Percentiles rank a stretch among this genome's conserved stretches.
These are phyloP conservation scores for Cercospora sojina DNA, from an alignment of 2,329 filamentous ascomycete species.

Conservation along the genomic window DNA sequence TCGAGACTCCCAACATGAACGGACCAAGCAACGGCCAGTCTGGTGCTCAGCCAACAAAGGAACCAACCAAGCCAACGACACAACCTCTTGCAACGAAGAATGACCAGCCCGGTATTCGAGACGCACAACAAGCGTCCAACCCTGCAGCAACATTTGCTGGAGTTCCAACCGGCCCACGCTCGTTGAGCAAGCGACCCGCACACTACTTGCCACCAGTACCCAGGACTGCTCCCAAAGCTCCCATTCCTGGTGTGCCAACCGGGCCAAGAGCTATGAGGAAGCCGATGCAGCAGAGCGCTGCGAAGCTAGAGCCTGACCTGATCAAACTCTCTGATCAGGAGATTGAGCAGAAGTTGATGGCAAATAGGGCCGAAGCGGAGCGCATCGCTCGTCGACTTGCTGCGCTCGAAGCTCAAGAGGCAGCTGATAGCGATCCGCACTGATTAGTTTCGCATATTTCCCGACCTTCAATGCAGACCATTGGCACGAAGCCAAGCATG, in stretches of 20 bases:
- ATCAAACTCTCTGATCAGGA: neutral
- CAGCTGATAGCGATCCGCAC: neutral
- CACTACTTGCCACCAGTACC: neutral
- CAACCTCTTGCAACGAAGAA: neutral
- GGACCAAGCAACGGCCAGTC: neutral
- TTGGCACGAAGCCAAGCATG: neutral
- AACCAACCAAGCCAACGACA: neutral
- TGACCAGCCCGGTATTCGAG: neutral
- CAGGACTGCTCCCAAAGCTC: neutral
- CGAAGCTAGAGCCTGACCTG: neutral
- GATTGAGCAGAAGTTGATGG: neutral
- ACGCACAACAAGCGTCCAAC: too few species aligned
- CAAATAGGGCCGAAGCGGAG: neutral
- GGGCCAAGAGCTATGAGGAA: neutral
- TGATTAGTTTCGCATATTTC: neutral
- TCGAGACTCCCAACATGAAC: neutral
- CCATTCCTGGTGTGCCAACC: neutral
- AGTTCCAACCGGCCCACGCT: neutral
- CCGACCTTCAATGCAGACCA: neutral
- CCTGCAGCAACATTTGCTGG: neutral
- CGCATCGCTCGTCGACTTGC: neutral
- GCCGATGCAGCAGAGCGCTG: neutral
- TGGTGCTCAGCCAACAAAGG: neutral
- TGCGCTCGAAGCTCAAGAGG: neutral
- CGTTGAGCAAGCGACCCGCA: neutral